phyloP scores from a whole-genome alignment of 495 filamentous ascomycete species.

The Terfezia boudieri region DNA sequence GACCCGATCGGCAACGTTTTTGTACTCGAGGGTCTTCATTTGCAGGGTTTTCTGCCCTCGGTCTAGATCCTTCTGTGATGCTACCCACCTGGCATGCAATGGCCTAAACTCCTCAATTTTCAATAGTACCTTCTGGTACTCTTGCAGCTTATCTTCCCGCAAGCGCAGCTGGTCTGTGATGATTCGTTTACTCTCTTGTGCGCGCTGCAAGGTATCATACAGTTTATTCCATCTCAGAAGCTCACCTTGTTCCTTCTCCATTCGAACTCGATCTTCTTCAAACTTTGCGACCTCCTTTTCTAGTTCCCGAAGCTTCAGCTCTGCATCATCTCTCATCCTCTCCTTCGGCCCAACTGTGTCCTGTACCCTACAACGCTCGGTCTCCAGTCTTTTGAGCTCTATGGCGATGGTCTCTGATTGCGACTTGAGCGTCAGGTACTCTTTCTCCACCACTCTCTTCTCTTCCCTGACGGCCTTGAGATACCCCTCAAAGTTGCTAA shows the following conservation, averaged over 20 bases:
- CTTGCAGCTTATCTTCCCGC: too few species aligned
- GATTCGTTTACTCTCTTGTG: not conserved
- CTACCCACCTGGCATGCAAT: not conserved
- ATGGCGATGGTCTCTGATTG: not conserved
- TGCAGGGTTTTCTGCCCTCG: too few species aligned
- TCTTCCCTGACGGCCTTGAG: constrained; percentile 11
- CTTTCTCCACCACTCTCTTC: constrained; percentile 10
- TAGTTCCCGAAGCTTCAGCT: not conserved
- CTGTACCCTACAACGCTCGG: not conserved
- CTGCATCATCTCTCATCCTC: not conserved
- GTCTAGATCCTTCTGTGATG: too few species aligned
- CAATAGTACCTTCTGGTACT: too few species aligned
- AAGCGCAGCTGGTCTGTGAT: not conserved
- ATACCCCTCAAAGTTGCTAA: constrained; percentile 16
- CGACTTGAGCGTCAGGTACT: constrained; percentile 1
- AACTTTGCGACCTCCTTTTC: not conserved
- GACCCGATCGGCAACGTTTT: too few species aligned
- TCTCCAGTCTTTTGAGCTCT: not conserved
- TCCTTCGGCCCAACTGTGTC: not conserved
- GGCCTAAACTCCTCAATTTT: not conserved
- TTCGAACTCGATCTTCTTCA: not conserved
- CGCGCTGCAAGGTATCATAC: not conserved
- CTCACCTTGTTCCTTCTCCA: not conserved
- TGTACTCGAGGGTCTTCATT: too few species aligned
- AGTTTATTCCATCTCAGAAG: not conserved